Evolutionary conservation across 2,329 filamentous ascomycete genomes (phyloP).

Genomic region (Nemania sp.): DNA sequence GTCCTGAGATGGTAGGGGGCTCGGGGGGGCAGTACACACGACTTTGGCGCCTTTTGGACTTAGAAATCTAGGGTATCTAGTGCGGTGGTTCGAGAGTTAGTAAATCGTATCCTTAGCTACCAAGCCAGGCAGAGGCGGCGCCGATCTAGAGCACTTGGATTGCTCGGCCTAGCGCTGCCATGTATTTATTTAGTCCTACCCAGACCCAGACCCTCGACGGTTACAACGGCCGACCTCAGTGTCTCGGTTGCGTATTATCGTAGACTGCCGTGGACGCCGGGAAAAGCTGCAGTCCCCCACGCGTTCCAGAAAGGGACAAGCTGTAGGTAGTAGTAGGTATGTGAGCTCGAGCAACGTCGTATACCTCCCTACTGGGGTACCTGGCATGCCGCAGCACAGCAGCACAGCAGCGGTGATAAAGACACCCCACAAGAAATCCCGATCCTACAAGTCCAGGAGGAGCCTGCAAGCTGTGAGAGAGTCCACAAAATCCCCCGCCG

Average conservation of each 20-base stretch:
- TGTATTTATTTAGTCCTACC: background rate
- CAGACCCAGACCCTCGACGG: background rate
- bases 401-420: background rate
- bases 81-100: background rate
- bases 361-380: background rate
- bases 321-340: background rate
- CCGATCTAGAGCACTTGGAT: background rate
- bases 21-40: no score
- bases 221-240: constrained; percentile 10
- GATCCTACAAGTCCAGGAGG: constrained; percentile 13
- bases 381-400: background rate
- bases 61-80: no score
- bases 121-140: no score
- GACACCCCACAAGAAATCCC: constrained; percentile 13
- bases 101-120: background rate
- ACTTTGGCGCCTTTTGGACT: no score
- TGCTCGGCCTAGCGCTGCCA: background rate
- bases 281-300: constrained; percentile 18
- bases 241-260: constrained; percentile 4
- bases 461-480: constrained; percentile 20
- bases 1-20: background rate
- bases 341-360: background rate
- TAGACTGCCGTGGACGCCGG: constrained; percentile 19
- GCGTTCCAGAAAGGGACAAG: constrained; percentile 4
- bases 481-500: constrained; percentile 28